These are phyloP conservation scores for Tilletia indica DNA, from an alignment of 1,284 basidiomycete species.

Conservation along the genomic window DNA sequence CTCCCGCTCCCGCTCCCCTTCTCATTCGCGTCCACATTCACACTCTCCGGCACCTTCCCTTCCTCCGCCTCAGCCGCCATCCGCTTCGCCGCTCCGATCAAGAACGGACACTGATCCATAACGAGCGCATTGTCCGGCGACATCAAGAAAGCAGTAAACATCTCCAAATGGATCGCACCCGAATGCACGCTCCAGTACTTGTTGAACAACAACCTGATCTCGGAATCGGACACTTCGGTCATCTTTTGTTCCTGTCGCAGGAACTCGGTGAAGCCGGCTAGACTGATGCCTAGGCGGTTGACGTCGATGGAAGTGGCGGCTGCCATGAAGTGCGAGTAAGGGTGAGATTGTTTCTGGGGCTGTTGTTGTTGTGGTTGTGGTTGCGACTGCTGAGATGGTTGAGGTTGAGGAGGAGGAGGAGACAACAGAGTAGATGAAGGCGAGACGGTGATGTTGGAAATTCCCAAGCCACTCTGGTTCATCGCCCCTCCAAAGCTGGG, in stretches of 20 bases:
- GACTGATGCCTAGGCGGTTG: not conserved
- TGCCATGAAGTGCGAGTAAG: not conserved
- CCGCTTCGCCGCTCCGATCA: not conserved
- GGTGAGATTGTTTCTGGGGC: not conserved
- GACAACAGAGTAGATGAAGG: not conserved
- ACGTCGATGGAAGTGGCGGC: not conserved
- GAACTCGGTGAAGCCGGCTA: conserved; percentile 31
- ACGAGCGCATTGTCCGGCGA: conserved; percentile 47
- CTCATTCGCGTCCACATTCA: too few relatives aligned
- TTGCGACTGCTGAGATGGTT: too few relatives aligned
- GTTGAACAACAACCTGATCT: conserved; percentile 30
- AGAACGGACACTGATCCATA: conserved; percentile 29
- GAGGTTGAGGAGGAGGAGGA: too few relatives aligned
- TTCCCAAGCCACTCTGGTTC: not conserved
- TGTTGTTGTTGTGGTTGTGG: too few relatives aligned
- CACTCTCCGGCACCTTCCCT: not conserved
- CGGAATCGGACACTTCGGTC: conserved; percentile 21
- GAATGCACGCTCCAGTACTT: conserved; percentile 27
- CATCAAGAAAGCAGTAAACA: conserved; percentile 46
- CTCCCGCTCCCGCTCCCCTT: too few relatives aligned
- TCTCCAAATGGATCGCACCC: conserved; percentile 35
- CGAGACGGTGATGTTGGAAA: not conserved
- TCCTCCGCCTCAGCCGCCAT: not conserved
- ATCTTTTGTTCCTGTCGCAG: conserved; percentile 39
- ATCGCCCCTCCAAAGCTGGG: conserved; percentile 1